A percentile compares a stretch with the other conserved stretches of the same genome.
Conservation (phyloP, 2,329 filamentous ascomycete genomes). For the Dothideomycetidae sp. region DNA sequence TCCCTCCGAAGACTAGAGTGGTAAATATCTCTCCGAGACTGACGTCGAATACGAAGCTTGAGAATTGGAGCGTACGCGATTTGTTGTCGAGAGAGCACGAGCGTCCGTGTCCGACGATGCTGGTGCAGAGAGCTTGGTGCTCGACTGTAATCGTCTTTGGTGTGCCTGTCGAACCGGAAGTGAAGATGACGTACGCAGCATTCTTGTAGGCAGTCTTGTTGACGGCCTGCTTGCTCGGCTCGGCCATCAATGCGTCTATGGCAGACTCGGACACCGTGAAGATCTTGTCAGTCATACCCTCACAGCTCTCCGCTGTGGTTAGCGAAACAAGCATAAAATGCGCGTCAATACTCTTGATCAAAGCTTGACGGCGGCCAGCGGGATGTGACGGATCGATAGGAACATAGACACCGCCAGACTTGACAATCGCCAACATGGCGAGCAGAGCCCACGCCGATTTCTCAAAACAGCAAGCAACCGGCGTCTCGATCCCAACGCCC, state of each 20-base stretch:
- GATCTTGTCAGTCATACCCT: background rate
- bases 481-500: constrained; percentile 2
- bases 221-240: background rate
- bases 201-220: background rate
- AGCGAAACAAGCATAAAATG: background rate
- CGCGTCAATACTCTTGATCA: background rate
- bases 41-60: constrained; percentile 8
- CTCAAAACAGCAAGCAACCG: constrained; percentile 25
- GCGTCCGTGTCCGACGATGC: background rate
- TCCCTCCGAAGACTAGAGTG: background rate
- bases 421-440: constrained; percentile 25
- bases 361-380: background rate
- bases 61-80: constrained; percentile 1
- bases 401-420: constrained; percentile 25
- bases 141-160: background rate
- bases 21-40: constrained; percentile 11
- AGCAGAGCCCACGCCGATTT: constrained; percentile 23
- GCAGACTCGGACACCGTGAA: too few species aligned
- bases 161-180: constrained; percentile 1
- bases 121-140: background rate
- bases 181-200: constrained; percentile 5
- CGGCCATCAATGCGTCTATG: too few species aligned
- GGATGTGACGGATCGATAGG: constrained; percentile 8
- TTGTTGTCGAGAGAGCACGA: background rate
- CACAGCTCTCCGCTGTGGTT: background rate